These are phyloP conservation scores for Penicillium rolfsii DNA, from an alignment of 2,329 filamentous ascomycete species.

Conservation along the genomic window DNA sequence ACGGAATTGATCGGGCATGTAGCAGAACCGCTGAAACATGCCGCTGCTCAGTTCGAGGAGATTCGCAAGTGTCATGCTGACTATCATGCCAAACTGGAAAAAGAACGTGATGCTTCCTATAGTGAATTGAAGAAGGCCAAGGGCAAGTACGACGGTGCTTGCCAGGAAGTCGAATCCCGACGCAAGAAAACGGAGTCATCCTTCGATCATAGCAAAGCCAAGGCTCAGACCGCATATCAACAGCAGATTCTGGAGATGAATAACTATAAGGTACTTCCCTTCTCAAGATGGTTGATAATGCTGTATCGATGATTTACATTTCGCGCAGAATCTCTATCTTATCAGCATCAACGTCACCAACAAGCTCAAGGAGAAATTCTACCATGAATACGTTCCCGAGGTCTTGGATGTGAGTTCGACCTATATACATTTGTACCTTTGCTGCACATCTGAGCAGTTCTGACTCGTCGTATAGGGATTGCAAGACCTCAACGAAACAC, in stretches of 20 bases:
- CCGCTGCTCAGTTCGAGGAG: conserved; percentile 79
- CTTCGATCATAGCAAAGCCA: conserved; percentile 83
- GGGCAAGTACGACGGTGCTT: conserved; percentile 86
- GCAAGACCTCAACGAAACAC: conserved; percentile 90
- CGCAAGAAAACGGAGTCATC: conserved; percentile 93
- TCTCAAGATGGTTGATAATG: not conserved
- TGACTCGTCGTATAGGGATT: conserved; percentile 56
- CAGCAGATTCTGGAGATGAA: conserved; percentile 95
- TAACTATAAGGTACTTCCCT: conserved; percentile 70
- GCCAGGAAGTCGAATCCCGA: conserved; percentile 90
- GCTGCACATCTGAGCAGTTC: not conserved
- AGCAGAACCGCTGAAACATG: conserved; percentile 81
- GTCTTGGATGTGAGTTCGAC: conserved; percentile 72
- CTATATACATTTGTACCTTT: not conserved
- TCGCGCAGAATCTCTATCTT: conserved; percentile 80
- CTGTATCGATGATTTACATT: conserved; percentile 24
- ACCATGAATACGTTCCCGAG: conserved; percentile 94
- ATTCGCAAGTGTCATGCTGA: conserved; percentile 88
- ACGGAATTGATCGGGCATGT: conserved; percentile 77
- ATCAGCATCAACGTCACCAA: conserved; percentile 97
- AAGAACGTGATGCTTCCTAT: conserved; percentile 83
- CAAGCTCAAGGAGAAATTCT: conserved; percentile 96
- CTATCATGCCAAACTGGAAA: conserved; percentile 84
- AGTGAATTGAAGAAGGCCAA: conserved; percentile 87
- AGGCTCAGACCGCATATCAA: conserved; percentile 88